Conservation (phyloP, 1,284 basidiomycete genomes). For the Ganoderma leucocontextum region DNA sequence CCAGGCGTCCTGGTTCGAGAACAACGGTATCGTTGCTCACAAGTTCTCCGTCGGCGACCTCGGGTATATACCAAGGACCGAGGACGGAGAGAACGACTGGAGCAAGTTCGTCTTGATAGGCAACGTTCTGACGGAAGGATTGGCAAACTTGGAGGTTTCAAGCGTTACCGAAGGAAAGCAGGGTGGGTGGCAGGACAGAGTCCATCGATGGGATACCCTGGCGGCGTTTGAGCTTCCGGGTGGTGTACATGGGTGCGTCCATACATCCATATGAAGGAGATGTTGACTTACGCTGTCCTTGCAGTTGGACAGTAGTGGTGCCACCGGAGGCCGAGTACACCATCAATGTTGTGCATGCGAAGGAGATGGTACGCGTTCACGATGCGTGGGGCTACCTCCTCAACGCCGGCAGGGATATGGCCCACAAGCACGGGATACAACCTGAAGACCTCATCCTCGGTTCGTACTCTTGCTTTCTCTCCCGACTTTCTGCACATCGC, state of each 20-base stretch:
- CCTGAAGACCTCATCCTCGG: slow-evolving; percentile 56
- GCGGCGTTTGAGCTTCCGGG: slow-evolving; percentile 41
- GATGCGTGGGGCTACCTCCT: slow-evolving; percentile 57
- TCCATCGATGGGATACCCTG: slow-evolving; percentile 35
- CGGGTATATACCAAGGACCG: slow-evolving; percentile 51
- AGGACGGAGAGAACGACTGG: slow-evolving; percentile 39
- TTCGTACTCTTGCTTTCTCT: slow-evolving; percentile 34
- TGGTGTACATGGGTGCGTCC: slow-evolving; percentile 49
- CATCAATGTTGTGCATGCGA: slow-evolving; percentile 49
- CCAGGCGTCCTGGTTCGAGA: slow-evolving; percentile 52
- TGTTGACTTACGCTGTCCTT: background rate
- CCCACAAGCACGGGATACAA: slow-evolving; percentile 44
- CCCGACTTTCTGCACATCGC: background rate
- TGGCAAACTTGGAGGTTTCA: slow-evolving; percentile 22
- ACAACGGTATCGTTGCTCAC: slow-evolving; percentile 45
- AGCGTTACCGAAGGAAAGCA: slow-evolving; percentile 36
- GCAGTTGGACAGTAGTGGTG: slow-evolving; percentile 57
- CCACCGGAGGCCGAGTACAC: slow-evolving; percentile 47
- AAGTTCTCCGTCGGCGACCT: slow-evolving; percentile 55
- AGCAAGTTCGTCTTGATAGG: slow-evolving; percentile 49
- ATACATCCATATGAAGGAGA: background rate
- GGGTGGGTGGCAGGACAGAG: slow-evolving; percentile 32
- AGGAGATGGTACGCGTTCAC: slow-evolving; percentile 39
- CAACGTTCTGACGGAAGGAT: slow-evolving; percentile 47
- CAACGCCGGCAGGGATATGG: slow-evolving; percentile 44